Conservation (phyloP, 305 asterid species). For the Solanum hybrid region DNA sequence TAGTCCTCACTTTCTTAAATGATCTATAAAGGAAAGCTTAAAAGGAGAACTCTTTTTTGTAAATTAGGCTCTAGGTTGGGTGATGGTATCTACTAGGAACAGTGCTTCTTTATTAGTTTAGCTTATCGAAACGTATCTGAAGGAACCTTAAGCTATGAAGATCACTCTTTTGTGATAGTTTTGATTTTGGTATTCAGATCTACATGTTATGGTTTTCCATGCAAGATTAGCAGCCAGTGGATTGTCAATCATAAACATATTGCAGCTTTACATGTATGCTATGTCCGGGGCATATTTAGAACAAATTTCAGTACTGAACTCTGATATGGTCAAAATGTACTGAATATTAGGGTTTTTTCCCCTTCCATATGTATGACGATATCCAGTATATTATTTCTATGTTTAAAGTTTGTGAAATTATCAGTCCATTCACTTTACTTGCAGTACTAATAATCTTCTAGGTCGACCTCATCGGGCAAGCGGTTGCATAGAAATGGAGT, state of each 20-base stretch:
- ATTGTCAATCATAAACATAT: background rate
- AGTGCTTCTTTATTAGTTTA: slow-evolving; percentile 1
- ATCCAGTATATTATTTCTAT: background rate
- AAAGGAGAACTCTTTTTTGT: slow-evolving; percentile 19
- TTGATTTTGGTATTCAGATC: slow-evolving; percentile 15
- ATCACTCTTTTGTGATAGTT: slow-evolving; percentile 2
- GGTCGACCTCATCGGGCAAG: background rate
- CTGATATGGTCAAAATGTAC: background rate
- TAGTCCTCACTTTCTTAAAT: slow-evolving; percentile 62
- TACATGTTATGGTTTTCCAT: background rate
- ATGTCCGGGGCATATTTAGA: background rate
- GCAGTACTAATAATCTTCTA: background rate
- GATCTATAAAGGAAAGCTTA: background rate
- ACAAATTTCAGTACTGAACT: background rate
- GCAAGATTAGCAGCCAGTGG: slow-evolving; percentile 1
- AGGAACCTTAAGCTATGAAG: background rate
- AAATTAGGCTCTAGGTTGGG: slow-evolving; percentile 19
- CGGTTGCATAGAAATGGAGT: background rate
- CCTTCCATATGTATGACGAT: background rate
- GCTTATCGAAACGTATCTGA: background rate
- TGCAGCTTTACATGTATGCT: background rate
- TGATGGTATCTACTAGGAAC: slow-evolving; percentile 14
- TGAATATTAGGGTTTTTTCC: background rate
- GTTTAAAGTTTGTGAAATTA: background rate
- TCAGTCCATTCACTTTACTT: background rate